phyloP scores from a whole-genome alignment of 78 protist species.

The Andalucia godoyi region DNA sequence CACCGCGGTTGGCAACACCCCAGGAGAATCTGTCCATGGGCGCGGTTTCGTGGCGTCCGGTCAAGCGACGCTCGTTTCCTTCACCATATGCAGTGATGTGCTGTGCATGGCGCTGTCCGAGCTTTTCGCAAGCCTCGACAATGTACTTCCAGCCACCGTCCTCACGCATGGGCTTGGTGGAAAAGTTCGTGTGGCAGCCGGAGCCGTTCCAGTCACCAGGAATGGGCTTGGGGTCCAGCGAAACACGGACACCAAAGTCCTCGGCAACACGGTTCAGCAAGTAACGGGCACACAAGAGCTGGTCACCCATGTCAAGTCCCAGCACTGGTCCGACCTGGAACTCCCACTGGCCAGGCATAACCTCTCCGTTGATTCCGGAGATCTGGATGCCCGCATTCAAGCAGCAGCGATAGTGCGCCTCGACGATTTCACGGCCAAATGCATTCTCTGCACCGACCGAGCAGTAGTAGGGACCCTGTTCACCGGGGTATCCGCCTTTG shows the following conservation, averaged over 20 bases:
- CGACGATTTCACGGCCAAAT: constrained; percentile 63
- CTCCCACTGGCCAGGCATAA: constrained; percentile 85
- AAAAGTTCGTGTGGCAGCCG: constrained; percentile 83
- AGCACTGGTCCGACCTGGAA: constrained; percentile 80
- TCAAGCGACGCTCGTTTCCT: constrained; percentile 72
- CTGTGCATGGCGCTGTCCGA: constrained; percentile 22
- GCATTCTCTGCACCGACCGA: constrained; percentile 46
- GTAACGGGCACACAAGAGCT: constrained; percentile 46
- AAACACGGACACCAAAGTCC: constrained; percentile 29
- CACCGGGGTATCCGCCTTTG: constrained; percentile 59
- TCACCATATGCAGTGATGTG: constrained; percentile 65
- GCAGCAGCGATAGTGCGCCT: constrained; percentile 66
- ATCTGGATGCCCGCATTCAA: constrained; percentile 62
- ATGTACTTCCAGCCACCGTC: constrained; percentile 41
- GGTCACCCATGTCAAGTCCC: constrained; percentile 67
- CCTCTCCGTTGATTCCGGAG: constrained; percentile 78
- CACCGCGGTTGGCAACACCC: constrained; percentile 76
- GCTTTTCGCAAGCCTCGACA: constrained; percentile 4
- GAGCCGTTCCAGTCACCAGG: constrained; percentile 85
- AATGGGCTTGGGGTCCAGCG: constrained; percentile 82
- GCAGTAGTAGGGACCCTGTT: constrained; percentile 88
- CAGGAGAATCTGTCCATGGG: constrained; percentile 37
- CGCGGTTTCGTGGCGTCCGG: constrained; percentile 79
- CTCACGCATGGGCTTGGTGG: constrained; percentile 64
- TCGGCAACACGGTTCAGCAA: constrained; percentile 56